Evolutionary conservation across 192 early-diverging fungal species (phyloP).

Genomic region (Coemansia sp.): DNA sequence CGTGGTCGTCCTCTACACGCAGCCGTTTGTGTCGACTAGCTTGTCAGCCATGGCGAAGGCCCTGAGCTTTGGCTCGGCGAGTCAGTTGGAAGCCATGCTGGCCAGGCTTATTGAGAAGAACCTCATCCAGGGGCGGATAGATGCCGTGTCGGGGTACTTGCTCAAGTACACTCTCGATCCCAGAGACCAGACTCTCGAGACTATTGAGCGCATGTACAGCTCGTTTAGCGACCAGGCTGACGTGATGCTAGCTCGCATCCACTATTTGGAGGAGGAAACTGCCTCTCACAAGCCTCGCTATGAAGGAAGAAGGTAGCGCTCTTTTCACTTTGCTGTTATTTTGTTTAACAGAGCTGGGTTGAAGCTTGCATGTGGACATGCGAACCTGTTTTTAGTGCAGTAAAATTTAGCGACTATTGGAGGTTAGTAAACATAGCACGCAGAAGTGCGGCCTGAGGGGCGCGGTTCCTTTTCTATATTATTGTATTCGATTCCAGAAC

Average conservation of each 20-base stretch:
- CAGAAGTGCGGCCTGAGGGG: no score
- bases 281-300: not conserved
- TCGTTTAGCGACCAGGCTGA: slow-evolving; percentile 26
- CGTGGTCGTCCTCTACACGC: slow-evolving; percentile 35
- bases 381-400: not conserved
- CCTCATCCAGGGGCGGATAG: slow-evolving; percentile 39
- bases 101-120: slow-evolving; percentile 29
- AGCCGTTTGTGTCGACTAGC: slow-evolving; percentile 37
- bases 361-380: not conserved
- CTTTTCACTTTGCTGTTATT: not conserved
- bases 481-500: no score
- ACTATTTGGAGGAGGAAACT: slow-evolving; percentile 44
- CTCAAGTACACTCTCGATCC: slow-evolving; percentile 32
- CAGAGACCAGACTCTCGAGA: slow-evolving; percentile 26
- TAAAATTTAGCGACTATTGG: no score
- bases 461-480: no score
- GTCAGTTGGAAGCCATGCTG: slow-evolving; percentile 23
- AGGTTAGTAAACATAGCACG: no score
- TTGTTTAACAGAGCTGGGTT: not conserved
- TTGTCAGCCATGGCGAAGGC: slow-evolving; percentile 35
- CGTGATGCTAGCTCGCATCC: slow-evolving; percentile 35
- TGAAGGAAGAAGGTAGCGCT: not conserved
- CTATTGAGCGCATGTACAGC: slow-evolving; percentile 29
- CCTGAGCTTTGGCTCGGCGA: slow-evolving; percentile 25
- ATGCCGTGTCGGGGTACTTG: slow-evolving; percentile 30